A percentile compares a stretch with the other conserved stretches of the same genome.
Evolutionary conservation across 129 eudicot species (phyloP).

Genomic region (Silybum marianum): DNA sequence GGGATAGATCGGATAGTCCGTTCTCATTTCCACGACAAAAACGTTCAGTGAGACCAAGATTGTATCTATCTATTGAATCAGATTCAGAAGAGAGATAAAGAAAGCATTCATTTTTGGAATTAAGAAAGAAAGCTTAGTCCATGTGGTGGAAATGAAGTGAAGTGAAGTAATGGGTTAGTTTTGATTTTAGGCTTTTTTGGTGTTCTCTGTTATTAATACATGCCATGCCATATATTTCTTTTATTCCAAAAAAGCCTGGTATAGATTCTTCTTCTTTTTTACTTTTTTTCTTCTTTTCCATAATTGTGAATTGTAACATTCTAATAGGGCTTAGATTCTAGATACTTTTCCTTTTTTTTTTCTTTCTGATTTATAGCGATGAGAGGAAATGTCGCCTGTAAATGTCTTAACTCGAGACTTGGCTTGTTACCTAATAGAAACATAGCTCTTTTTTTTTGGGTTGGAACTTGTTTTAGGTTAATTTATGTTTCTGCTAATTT

Average conservation of each 20-base stretch:
- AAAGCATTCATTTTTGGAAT: neutral
- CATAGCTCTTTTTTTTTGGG: neutral
- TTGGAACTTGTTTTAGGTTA: neutral
- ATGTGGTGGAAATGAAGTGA: constrained; percentile 8
- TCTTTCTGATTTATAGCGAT: constrained; percentile 21
- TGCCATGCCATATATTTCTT: neutral
- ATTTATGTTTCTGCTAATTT: neutral
- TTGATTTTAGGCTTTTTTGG: constrained; percentile 14
- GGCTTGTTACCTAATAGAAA: constrained; percentile 23
- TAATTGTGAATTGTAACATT: constrained; percentile 38
- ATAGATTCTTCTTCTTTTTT: constrained; percentile 30
- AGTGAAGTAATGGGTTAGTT: constrained; percentile 21
- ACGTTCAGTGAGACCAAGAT: constrained; percentile 74
- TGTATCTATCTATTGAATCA: constrained; percentile 72
- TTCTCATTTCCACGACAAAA: constrained; percentile 72
- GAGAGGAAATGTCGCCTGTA: constrained; percentile 23
- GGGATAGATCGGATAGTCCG: constrained; percentile 77
- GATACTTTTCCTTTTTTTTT: constrained; percentile 2
- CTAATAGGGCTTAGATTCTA: constrained; percentile 31
- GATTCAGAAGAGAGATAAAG: constrained; percentile 61
- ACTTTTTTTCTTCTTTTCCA: neutral
- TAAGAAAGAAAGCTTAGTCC: constrained; percentile 8
- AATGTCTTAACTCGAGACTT: constrained; percentile 29
- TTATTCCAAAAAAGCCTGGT: constrained; percentile 27
- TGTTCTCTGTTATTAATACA: constrained; percentile 11